Evolutionary conservation across 164 flowering plant genomes (phyloP), one percentile per base, ranked within the genome.

Genomic region (Nelumbo lutea): DNA sequence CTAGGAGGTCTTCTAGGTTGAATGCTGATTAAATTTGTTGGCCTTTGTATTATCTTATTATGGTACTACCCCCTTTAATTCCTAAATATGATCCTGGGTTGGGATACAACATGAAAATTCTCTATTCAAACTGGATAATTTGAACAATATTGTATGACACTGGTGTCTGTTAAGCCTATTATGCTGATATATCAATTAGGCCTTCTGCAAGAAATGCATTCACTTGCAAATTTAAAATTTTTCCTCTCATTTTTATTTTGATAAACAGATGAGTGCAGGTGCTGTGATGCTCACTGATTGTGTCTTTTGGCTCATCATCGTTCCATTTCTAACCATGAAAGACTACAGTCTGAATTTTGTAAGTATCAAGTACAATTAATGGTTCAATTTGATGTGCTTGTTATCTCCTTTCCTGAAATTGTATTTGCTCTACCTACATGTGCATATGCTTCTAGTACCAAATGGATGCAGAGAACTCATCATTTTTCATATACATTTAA

Each of bases 221-320:
- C 27, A 27, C 15, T 60, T 61, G 50, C 27, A 27, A 27, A 27
- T 27, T 27, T 27, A 27, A 27, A 27, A 27, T 27, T 27, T 27
- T 27, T 27, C 2, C 55, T 4, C 58, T 62, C 6, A 13, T 59
- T 27, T 44, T 64, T 64, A 15, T 57, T 74, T 57, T 61, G 62
- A 58, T 68, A 52, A 76, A 73, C 83, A 90, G 99, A 88, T 89
- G 77, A 86, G 78, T 87, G 99, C 97, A 70, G 98, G 99, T 42
- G 97, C 97, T 59, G 97, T 95, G 63, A 63, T 92, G 78, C 93
- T 95, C 68, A 95, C 98, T 41, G 99, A 95, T 73, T 81, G 80
- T 8, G 96, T 95, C 59, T 95, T 89, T 67, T 95, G 99, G 99
- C 82, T 95, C 75, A 75, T 95, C 51, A 81, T 95, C 42, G 86